Percentiles rank a stretch among this genome's conserved stretches.
Evolutionary conservation across 768 basidiomycete genomes (phyloP).

Genomic region (Boletellus sp.): DNA sequence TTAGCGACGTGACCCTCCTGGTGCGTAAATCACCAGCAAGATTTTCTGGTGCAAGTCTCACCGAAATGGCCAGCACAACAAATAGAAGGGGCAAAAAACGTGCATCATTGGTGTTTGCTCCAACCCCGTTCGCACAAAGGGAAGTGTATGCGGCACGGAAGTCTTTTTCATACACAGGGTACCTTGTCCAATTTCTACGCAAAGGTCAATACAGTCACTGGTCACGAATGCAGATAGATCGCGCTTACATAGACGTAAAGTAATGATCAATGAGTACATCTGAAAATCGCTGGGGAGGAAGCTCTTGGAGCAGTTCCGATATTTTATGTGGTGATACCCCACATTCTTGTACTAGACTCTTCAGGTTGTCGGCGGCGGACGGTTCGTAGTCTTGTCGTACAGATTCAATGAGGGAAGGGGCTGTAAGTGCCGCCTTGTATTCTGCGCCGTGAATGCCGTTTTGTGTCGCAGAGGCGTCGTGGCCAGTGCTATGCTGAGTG

Average conservation of each 20-base stretch:
- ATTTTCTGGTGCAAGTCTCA: constrained; percentile 78
- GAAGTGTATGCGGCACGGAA: constrained; percentile 73
- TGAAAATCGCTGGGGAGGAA: constrained; percentile 73
- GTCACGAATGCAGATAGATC: neutral
- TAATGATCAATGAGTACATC: constrained; percentile 83
- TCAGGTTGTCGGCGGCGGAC: constrained; percentile 75
- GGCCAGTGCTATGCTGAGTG: constrained; percentile 12
- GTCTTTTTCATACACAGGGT: constrained; percentile 82
- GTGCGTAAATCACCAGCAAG: constrained; percentile 77
- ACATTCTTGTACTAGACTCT: constrained; percentile 85
- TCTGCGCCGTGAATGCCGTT: constrained; percentile 27
- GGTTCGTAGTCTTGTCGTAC: constrained; percentile 42
- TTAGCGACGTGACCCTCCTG: constrained; percentile 73
- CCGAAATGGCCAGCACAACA: constrained; percentile 85
- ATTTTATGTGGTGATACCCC: constrained; percentile 90
- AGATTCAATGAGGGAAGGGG: constrained; percentile 37
- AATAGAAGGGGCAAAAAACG: constrained; percentile 90
- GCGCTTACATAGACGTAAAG: constrained; percentile 63
- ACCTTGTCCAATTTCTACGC: constrained; percentile 86
- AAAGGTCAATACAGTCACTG: neutral
- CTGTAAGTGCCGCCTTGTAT: constrained; percentile 24
- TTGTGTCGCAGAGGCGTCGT: constrained; percentile 11
- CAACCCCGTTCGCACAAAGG: constrained; percentile 56
- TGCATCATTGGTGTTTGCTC: constrained; percentile 69
- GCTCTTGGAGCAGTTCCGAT: constrained; percentile 81